These are phyloP conservation scores for Fomitopsis betulina DNA, from an alignment of 1,284 basidiomycete species.

Conservation along the genomic window DNA sequence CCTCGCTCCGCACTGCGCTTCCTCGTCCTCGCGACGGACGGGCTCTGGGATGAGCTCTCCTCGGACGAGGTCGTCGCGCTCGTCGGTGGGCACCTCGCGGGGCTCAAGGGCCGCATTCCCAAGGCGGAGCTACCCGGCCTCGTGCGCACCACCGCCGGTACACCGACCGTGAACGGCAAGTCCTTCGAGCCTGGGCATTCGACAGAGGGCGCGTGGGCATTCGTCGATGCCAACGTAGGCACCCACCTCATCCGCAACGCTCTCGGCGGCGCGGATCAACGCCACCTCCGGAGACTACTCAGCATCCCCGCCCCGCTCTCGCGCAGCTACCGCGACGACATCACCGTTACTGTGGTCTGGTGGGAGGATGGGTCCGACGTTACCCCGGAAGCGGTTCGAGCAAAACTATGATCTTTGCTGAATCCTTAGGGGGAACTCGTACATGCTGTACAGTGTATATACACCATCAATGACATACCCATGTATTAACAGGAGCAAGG, in stretches of 20 bases:
- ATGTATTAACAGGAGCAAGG: not conserved
- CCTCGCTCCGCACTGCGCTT: slow-evolving; percentile 41
- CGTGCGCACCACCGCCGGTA: slow-evolving; percentile 51
- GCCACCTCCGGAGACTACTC: slow-evolving; percentile 63
- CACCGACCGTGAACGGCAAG: slow-evolving; percentile 64
- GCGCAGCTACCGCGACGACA: slow-evolving; percentile 82
- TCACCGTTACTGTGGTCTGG: slow-evolving; percentile 86
- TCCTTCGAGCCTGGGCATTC: slow-evolving; percentile 31
- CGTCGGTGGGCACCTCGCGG: slow-evolving; percentile 79
- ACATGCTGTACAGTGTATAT: slow-evolving; percentile 24
- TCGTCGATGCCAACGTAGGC: slow-evolving; percentile 83
- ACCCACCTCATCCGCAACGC: slow-evolving; percentile 95
- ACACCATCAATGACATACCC: slow-evolving; percentile 5
- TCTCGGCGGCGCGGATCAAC: slow-evolving; percentile 81
- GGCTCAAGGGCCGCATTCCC: slow-evolving; percentile 60
- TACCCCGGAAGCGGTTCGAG: slow-evolving; percentile 22
- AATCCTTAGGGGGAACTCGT: slow-evolving; percentile 10
- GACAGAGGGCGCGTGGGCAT: slow-evolving; percentile 64
- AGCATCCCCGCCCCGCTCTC: slow-evolving; percentile 84
- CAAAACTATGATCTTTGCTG: slow-evolving; percentile 33
- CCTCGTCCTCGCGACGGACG: slow-evolving; percentile 67
- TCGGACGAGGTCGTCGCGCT: slow-evolving; percentile 95
- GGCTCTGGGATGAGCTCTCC: slow-evolving; percentile 88
- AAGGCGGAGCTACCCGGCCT: slow-evolving; percentile 50
- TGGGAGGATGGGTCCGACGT: slow-evolving; percentile 59